Evolutionary conservation across 73 alveolate genomes (phyloP).

Genomic region (Tetrahymena borealis): DNA sequence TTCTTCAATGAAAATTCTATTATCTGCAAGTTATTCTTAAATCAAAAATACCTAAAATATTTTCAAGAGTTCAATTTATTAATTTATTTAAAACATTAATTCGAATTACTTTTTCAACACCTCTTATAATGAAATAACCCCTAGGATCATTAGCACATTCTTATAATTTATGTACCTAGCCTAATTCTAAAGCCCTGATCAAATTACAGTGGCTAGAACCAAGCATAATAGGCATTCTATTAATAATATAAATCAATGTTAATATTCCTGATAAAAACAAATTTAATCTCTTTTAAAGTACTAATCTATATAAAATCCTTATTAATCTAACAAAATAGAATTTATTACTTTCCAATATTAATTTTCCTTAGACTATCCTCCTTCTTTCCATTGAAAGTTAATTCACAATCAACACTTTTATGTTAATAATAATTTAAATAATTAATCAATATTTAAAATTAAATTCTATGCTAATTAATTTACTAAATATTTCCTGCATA

Average conservation of each 20-base stretch:
- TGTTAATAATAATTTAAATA: background rate
- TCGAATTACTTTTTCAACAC: conserved; percentile 89
- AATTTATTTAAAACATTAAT: background rate
- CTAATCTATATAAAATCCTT: too few species aligned
- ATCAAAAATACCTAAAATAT: conserved; percentile 51
- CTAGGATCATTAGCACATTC: conserved; percentile 98
- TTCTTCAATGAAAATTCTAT: conserved; percentile 94
- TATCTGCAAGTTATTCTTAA: conserved; percentile 91
- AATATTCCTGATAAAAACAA: too few species aligned
- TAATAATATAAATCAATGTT: too few species aligned
- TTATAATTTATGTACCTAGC: conserved; percentile 55
- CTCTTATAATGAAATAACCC: conserved; percentile 97
- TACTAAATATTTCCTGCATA: conserved; percentile 40
- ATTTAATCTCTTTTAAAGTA: too few species aligned
- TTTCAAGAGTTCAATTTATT: too few species aligned
- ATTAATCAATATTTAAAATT: background rate
- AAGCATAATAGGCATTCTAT: conserved; percentile 36
- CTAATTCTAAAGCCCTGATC: conserved; percentile 59
- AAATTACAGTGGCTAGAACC: conserved; percentile 36
- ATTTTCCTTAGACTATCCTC: background rate
- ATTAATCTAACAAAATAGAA: too few species aligned
- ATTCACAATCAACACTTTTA: background rate
- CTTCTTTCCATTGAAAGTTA: background rate
- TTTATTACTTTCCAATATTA: conserved; percentile 9
- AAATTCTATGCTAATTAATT: background rate